A percentile compares a stretch with the other conserved stretches of the same genome.
These are phyloP conservation scores for Aspergillus texensis DNA, from an alignment of 2,329 filamentous ascomycete genomes.

Conservation along the genomic window DNA sequence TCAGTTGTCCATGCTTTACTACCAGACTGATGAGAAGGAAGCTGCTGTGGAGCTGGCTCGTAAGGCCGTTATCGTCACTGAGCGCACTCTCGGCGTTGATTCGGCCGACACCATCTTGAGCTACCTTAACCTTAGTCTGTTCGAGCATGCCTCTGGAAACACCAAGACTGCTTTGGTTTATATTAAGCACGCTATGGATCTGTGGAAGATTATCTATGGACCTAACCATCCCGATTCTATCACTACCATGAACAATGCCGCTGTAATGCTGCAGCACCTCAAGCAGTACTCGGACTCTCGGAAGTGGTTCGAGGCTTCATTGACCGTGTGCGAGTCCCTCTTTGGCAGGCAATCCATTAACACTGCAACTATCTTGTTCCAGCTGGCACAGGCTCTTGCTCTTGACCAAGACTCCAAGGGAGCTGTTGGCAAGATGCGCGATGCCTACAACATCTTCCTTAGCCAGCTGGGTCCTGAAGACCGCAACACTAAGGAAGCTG, in stretches of 20 bases:
- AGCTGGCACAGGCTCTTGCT: conserved; percentile 91
- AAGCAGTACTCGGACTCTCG: conserved; percentile 95
- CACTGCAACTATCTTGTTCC: conserved; percentile 92
- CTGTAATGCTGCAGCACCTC: conserved; percentile 95
- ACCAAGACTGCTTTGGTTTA: conserved; percentile 85
- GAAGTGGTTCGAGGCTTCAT: conserved; percentile 93
- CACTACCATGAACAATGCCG: conserved; percentile 97
- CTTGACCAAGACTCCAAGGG: conserved; percentile 94
- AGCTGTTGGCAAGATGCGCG: conserved; percentile 90
- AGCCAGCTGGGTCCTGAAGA: conserved; percentile 83
- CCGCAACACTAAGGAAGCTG: conserved; percentile 97
- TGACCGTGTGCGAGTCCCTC: conserved; percentile 83
- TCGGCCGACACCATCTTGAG: conserved; percentile 90
- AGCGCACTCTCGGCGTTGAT: conserved; percentile 91
- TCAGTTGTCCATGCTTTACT: conserved; percentile 92
- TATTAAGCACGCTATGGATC: conserved; percentile 85
- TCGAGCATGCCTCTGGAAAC: conserved; percentile 89
- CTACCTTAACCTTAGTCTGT: conserved; percentile 93
- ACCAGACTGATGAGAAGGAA: conserved; percentile 96
- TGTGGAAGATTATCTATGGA: conserved; percentile 98
- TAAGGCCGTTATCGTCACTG: conserved; percentile 94
- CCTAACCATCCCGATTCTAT: conserved; percentile 94
- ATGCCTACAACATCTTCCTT: conserved; percentile 95
- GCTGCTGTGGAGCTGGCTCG: conserved; percentile 92
- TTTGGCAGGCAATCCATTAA: conserved; percentile 90